Evolutionary conservation across 495 filamentous ascomycete genomes (phyloP).

Genomic region (Neurospora discreta): DNA sequence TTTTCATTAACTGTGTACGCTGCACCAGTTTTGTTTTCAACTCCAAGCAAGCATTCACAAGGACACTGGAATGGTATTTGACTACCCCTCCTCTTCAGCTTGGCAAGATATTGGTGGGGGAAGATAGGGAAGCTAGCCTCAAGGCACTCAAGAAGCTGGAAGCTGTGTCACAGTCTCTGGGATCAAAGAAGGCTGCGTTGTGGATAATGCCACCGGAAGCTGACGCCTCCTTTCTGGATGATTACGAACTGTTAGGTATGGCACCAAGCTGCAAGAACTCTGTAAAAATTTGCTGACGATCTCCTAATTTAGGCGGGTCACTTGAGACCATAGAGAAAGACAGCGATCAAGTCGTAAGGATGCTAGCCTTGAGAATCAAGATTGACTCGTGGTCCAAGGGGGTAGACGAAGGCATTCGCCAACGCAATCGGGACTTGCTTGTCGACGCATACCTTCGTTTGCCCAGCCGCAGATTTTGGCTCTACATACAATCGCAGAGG

Average conservation of each 20-base stretch:
- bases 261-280: neutral
- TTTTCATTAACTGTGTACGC: slow-evolving; percentile 25
- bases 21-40: slow-evolving; percentile 22
- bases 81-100: slow-evolving; percentile 1
- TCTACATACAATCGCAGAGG: neutral
- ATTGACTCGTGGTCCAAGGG: slow-evolving; percentile 15
- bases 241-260: neutral
- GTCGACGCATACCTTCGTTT: slow-evolving; percentile 10
- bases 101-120: slow-evolving; percentile 10
- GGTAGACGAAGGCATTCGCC: slow-evolving; percentile 11
- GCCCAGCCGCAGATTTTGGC: neutral
- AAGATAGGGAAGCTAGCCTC: slow-evolving; percentile 6
- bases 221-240: neutral
- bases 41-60: slow-evolving; percentile 5
- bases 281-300: neutral
- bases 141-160: slow-evolving; percentile 18
- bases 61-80: slow-evolving; percentile 26
- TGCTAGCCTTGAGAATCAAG: slow-evolving; percentile 13
- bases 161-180: slow-evolving; percentile 13
- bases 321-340: slow-evolving; percentile 3
- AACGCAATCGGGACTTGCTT: slow-evolving; percentile 13
- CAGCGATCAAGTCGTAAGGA: slow-evolving; percentile 1
- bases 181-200: slow-evolving; percentile 8
- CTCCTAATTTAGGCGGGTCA: slow-evolving; percentile 3
- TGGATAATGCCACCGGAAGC: neutral